phyloP scores from a whole-genome alignment of 345 rosid species.

The Salix viminalis region DNA sequence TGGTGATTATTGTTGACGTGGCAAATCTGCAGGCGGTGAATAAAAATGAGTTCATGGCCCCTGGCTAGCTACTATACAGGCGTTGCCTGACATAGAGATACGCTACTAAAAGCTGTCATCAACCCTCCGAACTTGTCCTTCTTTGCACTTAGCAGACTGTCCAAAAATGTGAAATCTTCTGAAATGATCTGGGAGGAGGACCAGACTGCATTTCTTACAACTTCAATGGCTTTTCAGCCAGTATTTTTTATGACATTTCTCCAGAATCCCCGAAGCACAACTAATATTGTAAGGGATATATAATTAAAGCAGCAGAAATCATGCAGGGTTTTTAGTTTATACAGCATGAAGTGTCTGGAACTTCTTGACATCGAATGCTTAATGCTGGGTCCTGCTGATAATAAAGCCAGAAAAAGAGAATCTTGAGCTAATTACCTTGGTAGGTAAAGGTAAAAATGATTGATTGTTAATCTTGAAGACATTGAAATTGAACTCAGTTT shows the following conservation, averaged over 20 bases:
- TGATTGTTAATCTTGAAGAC: neutral
- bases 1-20: neutral
- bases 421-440: neutral
- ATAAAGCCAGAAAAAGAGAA: neutral
- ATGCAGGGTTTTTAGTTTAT: neutral
- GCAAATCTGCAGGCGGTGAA: neutral
- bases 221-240: neutral
- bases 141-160: no score
- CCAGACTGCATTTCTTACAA: no score
- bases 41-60: neutral
- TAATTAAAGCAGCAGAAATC: neutral
- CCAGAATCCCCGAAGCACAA: neutral
- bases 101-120: no score
- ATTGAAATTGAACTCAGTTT: neutral
- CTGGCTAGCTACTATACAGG: neutral
- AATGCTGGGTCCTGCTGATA: neutral
- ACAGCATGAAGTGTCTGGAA: neutral
- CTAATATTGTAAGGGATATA: no score
- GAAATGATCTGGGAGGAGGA: no score
- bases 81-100: neutral
- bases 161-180: no score
- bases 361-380: neutral
- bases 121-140: no score
- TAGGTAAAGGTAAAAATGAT: neutral
- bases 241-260: neutral